Conservation (phyloP, 75 land plant species). For the Pinus albicaulis region DNA sequence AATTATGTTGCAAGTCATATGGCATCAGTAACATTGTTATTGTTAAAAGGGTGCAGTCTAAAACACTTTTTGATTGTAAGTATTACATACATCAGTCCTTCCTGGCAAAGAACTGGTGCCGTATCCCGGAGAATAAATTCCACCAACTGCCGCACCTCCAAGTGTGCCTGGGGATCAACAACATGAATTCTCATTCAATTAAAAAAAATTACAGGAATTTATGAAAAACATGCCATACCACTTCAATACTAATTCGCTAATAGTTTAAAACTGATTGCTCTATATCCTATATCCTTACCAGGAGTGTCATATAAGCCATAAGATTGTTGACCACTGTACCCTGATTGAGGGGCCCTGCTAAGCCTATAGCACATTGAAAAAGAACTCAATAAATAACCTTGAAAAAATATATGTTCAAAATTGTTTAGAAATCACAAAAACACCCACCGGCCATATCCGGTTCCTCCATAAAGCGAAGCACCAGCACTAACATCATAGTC, state of each 20-base stretch:
- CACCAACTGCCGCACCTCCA: slow-evolving; percentile 5
- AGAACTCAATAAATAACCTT: neutral
- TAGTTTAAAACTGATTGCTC: too few species aligned
- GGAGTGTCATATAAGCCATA: neutral
- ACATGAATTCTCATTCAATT: neutral
- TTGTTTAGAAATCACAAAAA: neutral
- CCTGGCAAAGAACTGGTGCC: neutral
- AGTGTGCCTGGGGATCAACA: neutral
- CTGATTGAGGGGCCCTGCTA: neutral
- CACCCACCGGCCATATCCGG: neutral
- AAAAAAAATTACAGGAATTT: neutral
- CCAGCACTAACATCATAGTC: slow-evolving; percentile 1
- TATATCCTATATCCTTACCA: neutral
- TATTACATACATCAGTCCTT: slow-evolving; percentile 4
- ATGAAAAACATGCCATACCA: neutral
- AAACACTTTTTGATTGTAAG: neutral
- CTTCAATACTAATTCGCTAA: neutral
- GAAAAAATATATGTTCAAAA: neutral
- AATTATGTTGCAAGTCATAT: neutral
- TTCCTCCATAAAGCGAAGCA: slow-evolving; percentile 6
- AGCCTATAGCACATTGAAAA: neutral
- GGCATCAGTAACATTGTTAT: neutral
- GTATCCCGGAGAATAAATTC: neutral
- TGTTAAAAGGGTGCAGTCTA: too few species aligned
- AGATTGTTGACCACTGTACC: neutral